Conservation (phyloP, 1,284 basidiomycete species). For the Caloboletus inedulis region DNA sequence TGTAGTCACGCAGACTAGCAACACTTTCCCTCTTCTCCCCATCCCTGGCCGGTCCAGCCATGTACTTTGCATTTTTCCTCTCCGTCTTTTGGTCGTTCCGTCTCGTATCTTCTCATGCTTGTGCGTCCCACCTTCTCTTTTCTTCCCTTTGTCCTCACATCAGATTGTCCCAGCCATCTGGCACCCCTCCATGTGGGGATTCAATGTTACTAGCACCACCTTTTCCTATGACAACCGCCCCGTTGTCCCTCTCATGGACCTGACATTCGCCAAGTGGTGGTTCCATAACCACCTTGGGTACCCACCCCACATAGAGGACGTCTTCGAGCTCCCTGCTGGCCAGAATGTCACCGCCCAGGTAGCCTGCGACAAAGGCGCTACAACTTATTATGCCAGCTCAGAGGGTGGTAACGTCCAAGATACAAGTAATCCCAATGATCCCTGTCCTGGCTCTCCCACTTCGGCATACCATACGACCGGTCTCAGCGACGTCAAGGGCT, state of each 20-base stretch:
- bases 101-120: constrained; percentile 14
- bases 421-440: constrained; percentile 31
- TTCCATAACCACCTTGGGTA: constrained; percentile 37
- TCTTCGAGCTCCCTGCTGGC: constrained; percentile 37
- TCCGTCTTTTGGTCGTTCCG: constrained; percentile 1
- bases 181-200: constrained; percentile 28
- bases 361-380: constrained; percentile 39
- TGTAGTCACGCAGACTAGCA: too few species aligned
- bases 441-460: constrained; percentile 46
- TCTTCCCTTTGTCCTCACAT: background rate
- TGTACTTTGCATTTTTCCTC: constrained; percentile 5
- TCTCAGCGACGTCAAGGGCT: constrained; percentile 55
- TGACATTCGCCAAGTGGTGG: constrained; percentile 43
- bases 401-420: constrained; percentile 51
- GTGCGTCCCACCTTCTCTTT: constrained; percentile 5
- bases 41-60: constrained; percentile 24
- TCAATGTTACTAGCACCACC: constrained; percentile 24
- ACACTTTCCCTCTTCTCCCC: too few species aligned
- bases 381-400: constrained; percentile 47
- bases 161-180: constrained; percentile 14
- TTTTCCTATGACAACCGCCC: constrained; percentile 34
- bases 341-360: constrained; percentile 23
- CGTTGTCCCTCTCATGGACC: constrained; percentile 33
- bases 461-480: constrained; percentile 53
- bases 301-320: constrained; percentile 36